Evolutionary conservation across 2,329 filamentous ascomycete genomes (phyloP).

Genomic region (Fusarium hainanense): DNA sequence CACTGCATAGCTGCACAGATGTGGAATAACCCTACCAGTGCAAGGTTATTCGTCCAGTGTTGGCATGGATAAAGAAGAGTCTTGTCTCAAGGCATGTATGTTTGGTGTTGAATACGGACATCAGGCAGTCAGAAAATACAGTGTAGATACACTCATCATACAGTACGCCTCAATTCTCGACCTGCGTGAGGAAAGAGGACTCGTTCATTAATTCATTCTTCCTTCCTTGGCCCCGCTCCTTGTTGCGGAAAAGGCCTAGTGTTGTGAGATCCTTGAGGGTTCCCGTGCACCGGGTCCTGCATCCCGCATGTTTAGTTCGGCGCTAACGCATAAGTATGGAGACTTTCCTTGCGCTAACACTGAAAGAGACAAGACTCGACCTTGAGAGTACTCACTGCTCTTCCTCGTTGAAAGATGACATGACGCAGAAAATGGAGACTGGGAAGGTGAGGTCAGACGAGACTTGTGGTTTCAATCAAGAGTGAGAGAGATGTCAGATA

Average conservation of each 20-base stretch:
- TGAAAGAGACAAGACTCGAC: slow-evolving; percentile 22
- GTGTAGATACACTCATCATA: not conserved
- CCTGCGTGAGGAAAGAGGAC: slow-evolving; percentile 36
- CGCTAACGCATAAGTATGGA: slow-evolving; percentile 24
- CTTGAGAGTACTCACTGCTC: not conserved
- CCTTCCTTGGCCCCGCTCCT: not conserved
- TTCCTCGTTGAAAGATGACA: slow-evolving; percentile 1
- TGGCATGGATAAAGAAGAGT: not conserved
- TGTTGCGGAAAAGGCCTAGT: slow-evolving; percentile 27
- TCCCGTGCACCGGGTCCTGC: slow-evolving; percentile 44
- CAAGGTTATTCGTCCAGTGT: slow-evolving; percentile 1
- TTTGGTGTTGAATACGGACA: not conserved
- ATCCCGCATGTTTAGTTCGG: slow-evolving; percentile 35
- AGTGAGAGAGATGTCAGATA: not conserved
- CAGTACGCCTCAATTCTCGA: slow-evolving; percentile 6
- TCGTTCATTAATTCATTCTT: slow-evolving; percentile 1
- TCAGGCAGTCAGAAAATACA: not conserved
- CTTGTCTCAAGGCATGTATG: not conserved
- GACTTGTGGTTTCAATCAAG: not conserved
- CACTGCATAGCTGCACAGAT: slow-evolving; percentile 36
- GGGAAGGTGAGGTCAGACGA: not conserved
- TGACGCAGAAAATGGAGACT: slow-evolving; percentile 27
- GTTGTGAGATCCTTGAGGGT: slow-evolving; percentile 16
- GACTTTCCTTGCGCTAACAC: not conserved
- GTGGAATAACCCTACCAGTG: not conserved